phyloP scores from a whole-genome alignment of 169 alveolate species.

The Eimeria brunetti region DNA sequence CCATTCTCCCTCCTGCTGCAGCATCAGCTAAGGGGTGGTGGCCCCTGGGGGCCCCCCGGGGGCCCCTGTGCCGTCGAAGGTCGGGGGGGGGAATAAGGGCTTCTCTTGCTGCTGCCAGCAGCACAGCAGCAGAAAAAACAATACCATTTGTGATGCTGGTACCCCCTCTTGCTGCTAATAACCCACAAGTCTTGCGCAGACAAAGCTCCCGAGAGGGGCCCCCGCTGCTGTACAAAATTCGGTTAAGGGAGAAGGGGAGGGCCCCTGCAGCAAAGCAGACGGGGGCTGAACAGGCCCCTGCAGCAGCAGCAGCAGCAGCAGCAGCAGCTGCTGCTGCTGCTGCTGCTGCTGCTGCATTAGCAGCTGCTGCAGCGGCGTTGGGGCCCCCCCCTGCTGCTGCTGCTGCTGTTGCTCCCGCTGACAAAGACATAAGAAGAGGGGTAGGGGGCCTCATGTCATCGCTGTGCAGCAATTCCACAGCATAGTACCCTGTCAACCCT shows the following conservation, averaged over 20 bases:
- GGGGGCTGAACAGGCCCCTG: too few relatives aligned
- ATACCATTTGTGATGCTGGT: background rate
- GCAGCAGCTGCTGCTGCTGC: background rate
- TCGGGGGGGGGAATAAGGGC: constrained; percentile 21
- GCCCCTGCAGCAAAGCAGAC: background rate
- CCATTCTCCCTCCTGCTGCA: background rate
- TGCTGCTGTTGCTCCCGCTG: background rate
- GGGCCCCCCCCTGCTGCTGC: constrained; percentile 21
- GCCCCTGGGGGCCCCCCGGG: constrained; percentile 22
- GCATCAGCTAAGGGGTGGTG: background rate
- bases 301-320: too few relatives aligned
- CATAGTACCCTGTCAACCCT: background rate
- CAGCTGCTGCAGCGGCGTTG: background rate
- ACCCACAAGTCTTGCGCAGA: background rate
- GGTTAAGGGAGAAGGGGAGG: background rate
- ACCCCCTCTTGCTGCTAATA: constrained; percentile 18
- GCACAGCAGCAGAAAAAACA: background rate
- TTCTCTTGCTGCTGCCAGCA: background rate
- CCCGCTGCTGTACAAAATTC: background rate
- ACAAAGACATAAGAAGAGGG: background rate
- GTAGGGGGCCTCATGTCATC: constrained; percentile 41
- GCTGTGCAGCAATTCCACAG: background rate
- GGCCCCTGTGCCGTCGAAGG: too few relatives aligned
- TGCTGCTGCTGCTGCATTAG: background rate
- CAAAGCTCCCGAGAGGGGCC: constrained; percentile 15